phyloP scores from a whole-genome alignment of 1,284 basidiomycete species.

The Vanrija sp. region DNA sequence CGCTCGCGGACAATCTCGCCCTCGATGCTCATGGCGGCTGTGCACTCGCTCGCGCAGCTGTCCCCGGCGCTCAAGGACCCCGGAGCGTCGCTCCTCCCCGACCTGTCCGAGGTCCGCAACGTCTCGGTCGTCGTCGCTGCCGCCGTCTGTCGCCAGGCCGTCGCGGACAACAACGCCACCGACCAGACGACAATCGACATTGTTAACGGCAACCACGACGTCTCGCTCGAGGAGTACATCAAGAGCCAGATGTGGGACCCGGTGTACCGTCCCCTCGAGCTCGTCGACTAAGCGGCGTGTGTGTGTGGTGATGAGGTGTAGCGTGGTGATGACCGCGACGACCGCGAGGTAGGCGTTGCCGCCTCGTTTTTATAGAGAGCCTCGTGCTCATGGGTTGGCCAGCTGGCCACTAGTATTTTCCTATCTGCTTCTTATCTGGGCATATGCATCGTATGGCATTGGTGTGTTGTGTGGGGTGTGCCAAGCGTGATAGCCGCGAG shows the following conservation, averaged over 20 bases:
- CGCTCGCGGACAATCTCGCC: conserved; percentile 63
- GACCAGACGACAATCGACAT: conserved; percentile 40
- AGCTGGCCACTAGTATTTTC: too few relatives aligned
- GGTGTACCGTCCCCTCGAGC: conserved; percentile 44
- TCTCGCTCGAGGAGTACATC: conserved; percentile 43
- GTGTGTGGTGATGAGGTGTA: too few relatives aligned
- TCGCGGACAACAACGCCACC: conserved; percentile 59
- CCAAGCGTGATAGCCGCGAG: too few relatives aligned
- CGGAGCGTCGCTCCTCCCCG: conserved; percentile 55
- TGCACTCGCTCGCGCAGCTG: conserved; percentile 62
- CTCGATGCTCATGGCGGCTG: conserved; percentile 66
- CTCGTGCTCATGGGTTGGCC: too few relatives aligned
- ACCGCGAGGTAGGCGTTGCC: too few relatives aligned
- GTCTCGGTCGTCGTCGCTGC: conserved; percentile 56
- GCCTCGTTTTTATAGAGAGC: too few relatives aligned
- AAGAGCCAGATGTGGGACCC: conserved; percentile 46
- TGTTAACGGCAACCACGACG: conserved; percentile 36
- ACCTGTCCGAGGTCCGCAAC: conserved; percentile 67
- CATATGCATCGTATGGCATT: too few relatives aligned
- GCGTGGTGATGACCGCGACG: too few relatives aligned
- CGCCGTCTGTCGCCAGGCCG: conserved; percentile 72
- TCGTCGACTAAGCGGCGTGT: conserved; percentile 27
- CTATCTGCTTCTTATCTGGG: too few relatives aligned
- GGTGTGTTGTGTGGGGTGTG: too few relatives aligned
- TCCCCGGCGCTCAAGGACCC: conserved; percentile 68